A percentile compares a stretch with the other conserved stretches of the same genome.
Evolutionary conservation across 2,329 filamentous ascomycete genomes (phyloP).

Genomic region (Alternaria brassicae): DNA sequence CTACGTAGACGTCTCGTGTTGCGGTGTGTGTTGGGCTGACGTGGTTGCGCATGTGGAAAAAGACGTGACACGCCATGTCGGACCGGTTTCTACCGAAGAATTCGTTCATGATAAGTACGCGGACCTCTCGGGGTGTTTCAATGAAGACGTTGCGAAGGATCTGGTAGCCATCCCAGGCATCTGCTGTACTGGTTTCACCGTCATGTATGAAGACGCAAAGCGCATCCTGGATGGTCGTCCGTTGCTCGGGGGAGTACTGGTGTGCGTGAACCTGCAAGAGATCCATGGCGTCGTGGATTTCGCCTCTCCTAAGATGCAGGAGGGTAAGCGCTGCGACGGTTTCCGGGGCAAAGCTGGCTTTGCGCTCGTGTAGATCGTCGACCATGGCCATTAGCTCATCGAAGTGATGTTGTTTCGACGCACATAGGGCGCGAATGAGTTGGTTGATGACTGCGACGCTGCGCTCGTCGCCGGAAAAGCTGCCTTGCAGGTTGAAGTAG

Average conservation of each 20-base stretch:
- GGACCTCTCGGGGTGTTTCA: conserved; percentile 68
- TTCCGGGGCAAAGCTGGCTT: conserved; percentile 72
- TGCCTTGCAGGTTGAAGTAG: conserved; percentile 67
- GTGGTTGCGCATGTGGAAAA: conserved; percentile 92
- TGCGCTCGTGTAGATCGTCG: conserved; percentile 73
- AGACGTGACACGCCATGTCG: conserved; percentile 86
- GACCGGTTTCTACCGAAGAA: conserved; percentile 81
- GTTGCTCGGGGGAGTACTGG: conserved; percentile 73
- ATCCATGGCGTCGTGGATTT: conserved; percentile 80
- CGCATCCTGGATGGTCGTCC: conserved; percentile 68
- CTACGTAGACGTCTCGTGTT: conserved; percentile 75
- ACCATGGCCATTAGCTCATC: conserved; percentile 76
- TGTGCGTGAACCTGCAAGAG: conserved; percentile 78
- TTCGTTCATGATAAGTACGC: conserved; percentile 76
- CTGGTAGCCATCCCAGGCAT: conserved; percentile 67
- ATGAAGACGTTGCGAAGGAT: conserved; percentile 65
- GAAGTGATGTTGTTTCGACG: conserved; percentile 67
- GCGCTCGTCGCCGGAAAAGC: conserved; percentile 63
- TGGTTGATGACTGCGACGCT: conserved; percentile 72
- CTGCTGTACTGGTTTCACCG: conserved; percentile 68
- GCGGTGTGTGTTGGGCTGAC: conserved; percentile 69
- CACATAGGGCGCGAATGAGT: conserved; percentile 73
- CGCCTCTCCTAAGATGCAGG: conserved; percentile 76
- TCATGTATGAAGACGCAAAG: conserved; percentile 75
- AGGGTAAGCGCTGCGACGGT: conserved; percentile 78